Evolutionary conservation across 176 grass and related monocot genomes (phyloP), one percentile per base, ranked within the genome.

Genomic region (Puya raimondii): DNA sequence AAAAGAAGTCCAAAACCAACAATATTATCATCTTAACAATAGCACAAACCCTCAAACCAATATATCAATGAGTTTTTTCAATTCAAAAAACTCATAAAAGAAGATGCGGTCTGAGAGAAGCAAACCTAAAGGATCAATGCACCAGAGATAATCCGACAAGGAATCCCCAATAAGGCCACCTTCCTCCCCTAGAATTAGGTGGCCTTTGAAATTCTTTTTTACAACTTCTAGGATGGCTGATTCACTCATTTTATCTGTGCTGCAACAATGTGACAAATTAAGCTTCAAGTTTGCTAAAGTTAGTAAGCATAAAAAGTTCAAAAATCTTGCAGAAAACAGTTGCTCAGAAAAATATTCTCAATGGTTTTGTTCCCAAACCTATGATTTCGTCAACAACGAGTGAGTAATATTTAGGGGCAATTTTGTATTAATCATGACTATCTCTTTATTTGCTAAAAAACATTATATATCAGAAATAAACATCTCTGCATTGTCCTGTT

Each of bases 101-200:
- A 59, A 59, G 15, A 6, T 59, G 16, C 64, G 12, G 10, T 74
- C 15, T 23, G 12, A 73, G 81, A 79, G 49, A 78, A 49, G 64
- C 81, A 67, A 77, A 97, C 93, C 93, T 87, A 97, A 87, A 59
- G 89, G 93, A 69, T 97, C 93, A 77, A 97, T 97, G 84, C 93
- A 97, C 93, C 93, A 97, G 48, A 97, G 86, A 81, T 97, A 97
- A 25, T 92, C 89, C 51, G 93, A 92, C 49, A 81, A 72, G 18
- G 82, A 82, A 71, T 92, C 93, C 64, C 93, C 93, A 77, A 97
- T 88, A 73, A 97, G 70, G 71, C 93, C 93, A 67, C 93, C 93
- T 85, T 97, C 93, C 85, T 97, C 93, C 18, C 93, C 93, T 69
- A 97, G 93, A 85, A 97, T 97, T 76, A 97, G 81, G 66, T 97